These are phyloP conservation scores for Silene vulgaris DNA, from an alignment of 179 eudicot species.

Conservation along the genomic window DNA sequence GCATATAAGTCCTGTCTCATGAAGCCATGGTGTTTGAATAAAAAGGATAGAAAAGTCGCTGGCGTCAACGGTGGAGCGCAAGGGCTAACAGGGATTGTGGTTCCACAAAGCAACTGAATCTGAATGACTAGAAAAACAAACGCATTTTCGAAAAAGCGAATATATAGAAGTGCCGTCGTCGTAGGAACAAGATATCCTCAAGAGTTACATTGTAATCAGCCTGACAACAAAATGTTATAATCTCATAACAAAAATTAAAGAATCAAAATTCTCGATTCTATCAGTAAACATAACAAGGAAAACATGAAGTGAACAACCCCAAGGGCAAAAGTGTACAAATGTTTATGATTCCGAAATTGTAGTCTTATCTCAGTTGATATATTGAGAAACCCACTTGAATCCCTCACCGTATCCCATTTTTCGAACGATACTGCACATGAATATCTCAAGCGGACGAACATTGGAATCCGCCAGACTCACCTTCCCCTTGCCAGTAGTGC, in stretches of 20 bases:
- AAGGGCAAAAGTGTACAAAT: background rate
- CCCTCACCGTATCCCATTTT: slow-evolving; percentile 48
- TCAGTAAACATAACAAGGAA: slow-evolving; percentile 18
- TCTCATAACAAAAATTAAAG: slow-evolving; percentile 31
- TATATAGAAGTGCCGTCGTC: background rate
- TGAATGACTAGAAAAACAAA: background rate
- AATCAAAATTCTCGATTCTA: slow-evolving; percentile 28
- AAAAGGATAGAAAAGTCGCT: too few species aligned
- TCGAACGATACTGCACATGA: slow-evolving; percentile 44
- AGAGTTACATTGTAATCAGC: slow-evolving; percentile 24
- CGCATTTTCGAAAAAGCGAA: background rate
- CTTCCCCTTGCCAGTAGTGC: slow-evolving; percentile 41
- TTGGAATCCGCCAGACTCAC: slow-evolving; percentile 28
- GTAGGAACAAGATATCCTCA: slow-evolving; percentile 20
- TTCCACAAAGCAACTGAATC: too few species aligned
- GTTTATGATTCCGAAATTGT: background rate
- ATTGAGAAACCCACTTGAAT: slow-evolving; percentile 41
- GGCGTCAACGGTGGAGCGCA: too few species aligned
- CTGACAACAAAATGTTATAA: slow-evolving; percentile 10
- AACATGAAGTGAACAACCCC: slow-evolving; percentile 10
- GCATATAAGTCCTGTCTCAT: too few species aligned
- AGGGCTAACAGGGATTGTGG: too few species aligned
- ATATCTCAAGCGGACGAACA: slow-evolving; percentile 38
- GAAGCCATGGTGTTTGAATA: too few species aligned
- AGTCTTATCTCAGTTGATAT: slow-evolving; percentile 30